Base-by-base conservation (phyloP, 2,329 filamentous ascomycete genomes). In the Phialemoniopsis sp. region DNA sequence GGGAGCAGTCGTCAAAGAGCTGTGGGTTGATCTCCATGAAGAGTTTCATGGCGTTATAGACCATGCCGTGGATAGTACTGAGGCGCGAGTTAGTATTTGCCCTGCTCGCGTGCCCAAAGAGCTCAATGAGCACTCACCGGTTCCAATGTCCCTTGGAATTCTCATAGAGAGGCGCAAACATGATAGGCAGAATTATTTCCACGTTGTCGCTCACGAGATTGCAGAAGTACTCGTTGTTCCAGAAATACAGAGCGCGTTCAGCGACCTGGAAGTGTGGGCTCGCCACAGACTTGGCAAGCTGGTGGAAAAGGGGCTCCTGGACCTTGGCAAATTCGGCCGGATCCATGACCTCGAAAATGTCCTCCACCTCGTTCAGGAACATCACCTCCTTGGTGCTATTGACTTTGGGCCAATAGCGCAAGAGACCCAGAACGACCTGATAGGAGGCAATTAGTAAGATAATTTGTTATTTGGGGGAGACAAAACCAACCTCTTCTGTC, bases 221-320 rank as follows among this genome's bases (percentile, higher is more conserved):
- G 73, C 93, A 98, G 68, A 98, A 98, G 63, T 98, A 98, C 63
- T 98, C 93, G 58, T 98, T 98, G 73, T 98, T 98, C 93, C 93
- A 98, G 71, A 98, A 98, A 68, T 98, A 98, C 19, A 98, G 76
- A 5, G 93, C 93, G 49, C 93, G 82, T 68, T 98, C 93, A 14
- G 93, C 93, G 42, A 98, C 93, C 72, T 98, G 93, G 70, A 98
- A 98, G 65, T 98, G 93, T 36, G 93, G 93, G 59, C 93, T 98
- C 36, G 93, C 91, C 32, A 98, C 93, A 3, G 93, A 97, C 64
- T 97, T 98, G 49, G 93, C 90, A 49, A 98, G 75, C 62, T 98
- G 93, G 54, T 95, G 89, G 73, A 98, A 98, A 30, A 98, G 70
- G 36, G 93, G 91, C 57, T 97, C 93, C 63, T 98, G 93, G 30